phyloP scores from a whole-genome alignment of 2,329 filamentous ascomycete genomes.

The Neoscytalidium dimidiatum region DNA sequence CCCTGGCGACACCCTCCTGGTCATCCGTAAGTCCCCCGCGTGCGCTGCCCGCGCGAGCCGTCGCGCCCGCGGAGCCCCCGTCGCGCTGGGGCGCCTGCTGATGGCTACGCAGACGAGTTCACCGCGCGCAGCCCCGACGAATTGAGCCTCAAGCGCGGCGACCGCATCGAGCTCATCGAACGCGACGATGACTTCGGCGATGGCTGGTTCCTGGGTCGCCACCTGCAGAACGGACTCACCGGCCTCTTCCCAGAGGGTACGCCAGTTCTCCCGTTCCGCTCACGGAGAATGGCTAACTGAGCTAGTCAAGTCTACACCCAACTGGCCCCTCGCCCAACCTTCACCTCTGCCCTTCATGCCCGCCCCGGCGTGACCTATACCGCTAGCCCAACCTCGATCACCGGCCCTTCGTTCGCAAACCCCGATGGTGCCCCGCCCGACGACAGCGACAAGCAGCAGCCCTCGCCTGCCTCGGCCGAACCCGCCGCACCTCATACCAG shows the following conservation, averaged over 20 bases:
- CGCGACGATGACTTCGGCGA: slow-evolving; percentile 87
- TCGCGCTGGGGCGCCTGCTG: slow-evolving; percentile 20
- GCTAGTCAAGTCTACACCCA: slow-evolving; percentile 66
- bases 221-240: slow-evolving; percentile 71
- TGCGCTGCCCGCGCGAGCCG: not conserved
- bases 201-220: slow-evolving; percentile 79
- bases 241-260: slow-evolving; percentile 84
- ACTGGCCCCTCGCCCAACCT: slow-evolving; percentile 52
- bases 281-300: slow-evolving; percentile 15
- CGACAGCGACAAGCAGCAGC: not conserved
- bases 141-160: slow-evolving; percentile 81
- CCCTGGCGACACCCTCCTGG: slow-evolving; percentile 67
- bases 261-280: slow-evolving; percentile 21
- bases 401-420: not conserved
- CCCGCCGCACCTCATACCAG: not conserved
- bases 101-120: slow-evolving; percentile 73
- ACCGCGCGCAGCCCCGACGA: slow-evolving; percentile 89
- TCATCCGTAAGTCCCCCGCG: slow-evolving; percentile 64
- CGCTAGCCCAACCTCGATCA: not conserved
- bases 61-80: too few species aligned
- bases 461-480: not conserved
- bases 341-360: slow-evolving; percentile 19
- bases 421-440: not conserved
- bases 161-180: slow-evolving; percentile 80
- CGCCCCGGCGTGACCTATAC: not conserved